A percentile compares a stretch with the other conserved stretches of the same genome.
Evolutionary conservation across 2,329 filamentous ascomycete genomes (phyloP).

Genomic region (Monosporascus sp.): DNA sequence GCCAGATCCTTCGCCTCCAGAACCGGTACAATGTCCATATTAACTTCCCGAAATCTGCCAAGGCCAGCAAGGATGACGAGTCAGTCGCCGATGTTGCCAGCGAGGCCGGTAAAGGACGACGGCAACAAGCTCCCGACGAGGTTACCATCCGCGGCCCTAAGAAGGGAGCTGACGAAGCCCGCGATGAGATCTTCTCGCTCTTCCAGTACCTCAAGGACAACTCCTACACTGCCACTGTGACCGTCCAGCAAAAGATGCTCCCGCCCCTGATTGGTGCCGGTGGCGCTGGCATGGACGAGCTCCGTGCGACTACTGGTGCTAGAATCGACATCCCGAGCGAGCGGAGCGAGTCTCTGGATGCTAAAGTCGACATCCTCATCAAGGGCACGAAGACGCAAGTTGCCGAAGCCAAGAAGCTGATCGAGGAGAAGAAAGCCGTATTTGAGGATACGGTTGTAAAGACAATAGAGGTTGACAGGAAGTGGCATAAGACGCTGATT

Average conservation of each 20-base stretch:
- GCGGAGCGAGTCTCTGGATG: slow-evolving; percentile 61
- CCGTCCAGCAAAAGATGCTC: slow-evolving; percentile 85
- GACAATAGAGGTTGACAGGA: slow-evolving; percentile 87
- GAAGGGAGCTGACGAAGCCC: slow-evolving; percentile 85
- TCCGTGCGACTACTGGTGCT: slow-evolving; percentile 78
- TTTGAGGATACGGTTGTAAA: slow-evolving; percentile 87
- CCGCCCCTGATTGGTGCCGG: slow-evolving; percentile 91
- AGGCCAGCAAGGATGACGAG: slow-evolving; percentile 64
- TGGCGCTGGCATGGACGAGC: slow-evolving; percentile 83
- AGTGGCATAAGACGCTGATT: slow-evolving; percentile 86
- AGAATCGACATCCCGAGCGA: slow-evolving; percentile 87
- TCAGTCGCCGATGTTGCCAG: slow-evolving; percentile 64
- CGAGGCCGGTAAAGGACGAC: slow-evolving; percentile 60
- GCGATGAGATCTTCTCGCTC: slow-evolving; percentile 84
- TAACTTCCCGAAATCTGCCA: slow-evolving; percentile 75
- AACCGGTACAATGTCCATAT: slow-evolving; percentile 90
- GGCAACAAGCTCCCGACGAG: slow-evolving; percentile 77
- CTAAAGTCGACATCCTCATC: slow-evolving; percentile 79
- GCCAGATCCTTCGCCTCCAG: slow-evolving; percentile 86
- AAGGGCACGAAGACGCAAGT: slow-evolving; percentile 92
- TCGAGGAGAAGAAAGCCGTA: slow-evolving; percentile 78
- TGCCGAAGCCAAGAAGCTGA: slow-evolving; percentile 81
- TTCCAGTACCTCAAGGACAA: slow-evolving; percentile 88
- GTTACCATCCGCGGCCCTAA: slow-evolving; percentile 87
- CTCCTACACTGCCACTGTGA: slow-evolving; percentile 71